phyloP scores from a whole-genome alignment of 2,329 filamentous ascomycete genomes.

The Cryphonectria naterciae region DNA sequence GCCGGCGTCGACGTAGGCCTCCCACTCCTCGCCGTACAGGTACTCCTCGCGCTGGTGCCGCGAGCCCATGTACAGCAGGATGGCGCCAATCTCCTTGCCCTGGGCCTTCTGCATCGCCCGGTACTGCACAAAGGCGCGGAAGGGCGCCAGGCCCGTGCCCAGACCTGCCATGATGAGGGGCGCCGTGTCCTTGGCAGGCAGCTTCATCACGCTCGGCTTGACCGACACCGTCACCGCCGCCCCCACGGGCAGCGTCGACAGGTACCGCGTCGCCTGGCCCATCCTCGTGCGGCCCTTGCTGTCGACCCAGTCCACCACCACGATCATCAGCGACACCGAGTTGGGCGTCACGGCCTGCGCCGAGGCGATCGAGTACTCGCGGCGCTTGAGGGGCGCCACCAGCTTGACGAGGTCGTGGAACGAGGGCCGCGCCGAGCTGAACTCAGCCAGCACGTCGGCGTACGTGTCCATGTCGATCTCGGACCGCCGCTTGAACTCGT shows the following conservation, averaged over 20 bases:
- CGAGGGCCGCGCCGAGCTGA: conserved; percentile 81
- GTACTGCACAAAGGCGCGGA: conserved; percentile 98
- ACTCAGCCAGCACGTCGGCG: conserved; percentile 88
- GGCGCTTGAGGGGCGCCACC: conserved; percentile 88
- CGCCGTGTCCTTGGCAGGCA: conserved; percentile 83
- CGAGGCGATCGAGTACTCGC: conserved; percentile 99
- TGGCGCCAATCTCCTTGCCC: conserved; percentile 90
- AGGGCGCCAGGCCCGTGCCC: conserved; percentile 97
- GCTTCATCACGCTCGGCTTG: conserved; percentile 98
- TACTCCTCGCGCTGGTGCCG: conserved; percentile 98
- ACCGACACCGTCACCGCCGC: conserved; percentile 86
- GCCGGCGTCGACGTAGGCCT: conserved; percentile 93
- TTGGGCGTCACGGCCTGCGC: conserved; percentile 92
- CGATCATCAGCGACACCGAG: conserved; percentile 92
- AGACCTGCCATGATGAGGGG: conserved; percentile 99
- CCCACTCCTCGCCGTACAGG: conserved; percentile 98
- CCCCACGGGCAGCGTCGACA: conserved; percentile 75
- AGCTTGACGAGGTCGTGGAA: conserved; percentile 90
- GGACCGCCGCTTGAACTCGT: conserved; percentile 88
- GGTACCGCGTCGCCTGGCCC: conserved; percentile 90
- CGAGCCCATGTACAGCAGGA: conserved; percentile 94
- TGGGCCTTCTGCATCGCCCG: conserved; percentile 97
- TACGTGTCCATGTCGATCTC: conserved; percentile 93
- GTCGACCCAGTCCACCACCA: conserved; percentile 96
- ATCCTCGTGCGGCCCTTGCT: conserved; percentile 84